phyloP scores from a whole-genome alignment of 495 filamentous ascomycete genomes.

The Penicillium malachiteum region DNA sequence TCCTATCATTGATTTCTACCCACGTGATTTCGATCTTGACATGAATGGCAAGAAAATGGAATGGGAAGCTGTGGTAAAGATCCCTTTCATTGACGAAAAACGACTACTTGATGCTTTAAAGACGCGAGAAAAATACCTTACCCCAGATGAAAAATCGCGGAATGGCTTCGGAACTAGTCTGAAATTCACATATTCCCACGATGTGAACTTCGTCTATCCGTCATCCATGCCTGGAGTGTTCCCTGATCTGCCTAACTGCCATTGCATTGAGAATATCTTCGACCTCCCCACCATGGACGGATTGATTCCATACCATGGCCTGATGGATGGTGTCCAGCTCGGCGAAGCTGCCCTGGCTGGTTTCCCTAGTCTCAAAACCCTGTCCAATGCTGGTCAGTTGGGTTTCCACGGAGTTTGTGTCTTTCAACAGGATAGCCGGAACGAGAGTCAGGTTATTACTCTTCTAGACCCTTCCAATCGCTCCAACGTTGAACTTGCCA shows the following conservation, averaged over 20 bases:
- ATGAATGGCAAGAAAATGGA: conserved; percentile 99
- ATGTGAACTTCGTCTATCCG: conserved; percentile 74
- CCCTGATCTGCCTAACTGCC: conserved; percentile 82
- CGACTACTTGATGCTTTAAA: conserved; percentile 82
- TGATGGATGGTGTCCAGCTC: conserved; percentile 84
- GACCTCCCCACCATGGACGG: conserved; percentile 92
- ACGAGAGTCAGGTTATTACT: conserved; percentile 94
- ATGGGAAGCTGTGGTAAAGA: conserved; percentile 99
- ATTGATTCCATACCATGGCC: conserved; percentile 76
- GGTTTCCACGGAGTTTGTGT: conserved; percentile 91
- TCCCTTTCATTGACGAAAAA: conserved; percentile 95
- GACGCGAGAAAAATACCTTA: conserved; percentile 73
- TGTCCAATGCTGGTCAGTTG: conserved; percentile 75
- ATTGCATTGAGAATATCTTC: conserved; percentile 91
- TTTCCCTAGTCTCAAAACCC: conserved; percentile 83
- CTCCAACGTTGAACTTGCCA: conserved; percentile 68
- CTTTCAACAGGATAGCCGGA: conserved; percentile 96
- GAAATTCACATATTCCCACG: conserved; percentile 84
- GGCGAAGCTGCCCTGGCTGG: conserved; percentile 81
- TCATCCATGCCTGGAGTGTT: conserved; percentile 89
- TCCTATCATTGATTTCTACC: conserved; percentile 99
- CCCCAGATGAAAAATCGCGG: conserved; percentile 70
- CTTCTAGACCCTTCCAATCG: conserved; percentile 70
- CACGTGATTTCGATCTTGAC: conserved; percentile 93
- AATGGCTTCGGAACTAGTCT: conserved; percentile 90